These are phyloP conservation scores for Geosiphon pyriformis DNA, from an alignment of 192 early-diverging fungal genomes.

Conservation along the genomic window DNA sequence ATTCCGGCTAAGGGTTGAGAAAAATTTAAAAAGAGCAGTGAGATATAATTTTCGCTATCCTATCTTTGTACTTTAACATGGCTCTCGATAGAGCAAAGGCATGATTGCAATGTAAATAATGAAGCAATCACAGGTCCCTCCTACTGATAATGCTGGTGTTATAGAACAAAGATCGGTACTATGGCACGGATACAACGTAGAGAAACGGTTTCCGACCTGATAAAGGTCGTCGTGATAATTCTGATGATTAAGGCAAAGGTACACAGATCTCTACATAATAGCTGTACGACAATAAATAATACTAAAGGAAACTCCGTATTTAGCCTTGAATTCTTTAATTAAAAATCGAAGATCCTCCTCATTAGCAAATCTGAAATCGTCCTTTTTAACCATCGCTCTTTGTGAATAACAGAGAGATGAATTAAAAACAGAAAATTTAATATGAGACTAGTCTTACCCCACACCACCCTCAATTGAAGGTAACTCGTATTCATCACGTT, in stretches of 20 bases:
- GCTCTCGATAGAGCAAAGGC: no score
- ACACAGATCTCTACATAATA: neutral
- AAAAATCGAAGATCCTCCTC: conserved; percentile 49
- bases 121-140: no score
- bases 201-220: no score
- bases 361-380: conserved; percentile 52
- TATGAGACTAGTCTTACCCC: conserved; percentile 24
- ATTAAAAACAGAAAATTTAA: conserved; percentile 5
- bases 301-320: neutral
- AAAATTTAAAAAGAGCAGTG: neutral
- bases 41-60: no score
- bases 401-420: conserved; percentile 2
- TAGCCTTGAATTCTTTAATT: conserved; percentile 37
- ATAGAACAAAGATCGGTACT: no score
- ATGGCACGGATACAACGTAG: no score
- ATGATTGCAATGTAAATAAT: no score
- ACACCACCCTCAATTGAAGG: conserved; percentile 36
- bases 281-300: no score
- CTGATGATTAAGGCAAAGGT: neutral
- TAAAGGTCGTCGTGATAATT: no score
- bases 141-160: no score
- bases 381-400: conserved; percentile 16
- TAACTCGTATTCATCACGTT: conserved; percentile 53
- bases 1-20: conserved; percentile 24
- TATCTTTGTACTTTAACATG: no score